Evolutionary conservation across 768 basidiomycete species (phyloP).

Genomic region (Lanmaoa pseudosensibilis): DNA sequence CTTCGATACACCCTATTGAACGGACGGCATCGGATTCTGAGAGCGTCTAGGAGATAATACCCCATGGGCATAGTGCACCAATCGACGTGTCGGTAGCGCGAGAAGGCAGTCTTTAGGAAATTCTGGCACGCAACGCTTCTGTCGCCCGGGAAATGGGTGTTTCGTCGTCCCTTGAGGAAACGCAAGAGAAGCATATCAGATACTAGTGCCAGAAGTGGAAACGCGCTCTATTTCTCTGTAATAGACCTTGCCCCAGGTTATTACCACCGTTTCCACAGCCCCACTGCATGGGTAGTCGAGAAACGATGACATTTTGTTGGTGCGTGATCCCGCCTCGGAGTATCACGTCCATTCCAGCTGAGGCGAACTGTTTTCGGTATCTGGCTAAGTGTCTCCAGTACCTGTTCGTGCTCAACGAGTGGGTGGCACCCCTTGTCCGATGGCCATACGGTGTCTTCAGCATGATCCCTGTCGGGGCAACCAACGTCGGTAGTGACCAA

Average conservation of each 20-base stretch:
- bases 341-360: not conserved
- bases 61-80: constrained; percentile 61
- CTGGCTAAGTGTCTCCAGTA: constrained; percentile 91
- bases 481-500: constrained; percentile 95
- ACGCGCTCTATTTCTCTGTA: constrained; percentile 91
- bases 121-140: constrained; percentile 62
- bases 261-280: constrained; percentile 97
- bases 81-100: constrained; percentile 76
- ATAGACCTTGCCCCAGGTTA: constrained; percentile 98
- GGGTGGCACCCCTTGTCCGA: constrained; percentile 89
- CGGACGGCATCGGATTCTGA: constrained; percentile 22
- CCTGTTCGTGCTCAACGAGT: constrained; percentile 98
- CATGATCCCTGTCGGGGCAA: constrained; percentile 98
- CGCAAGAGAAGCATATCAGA: constrained; percentile 41
- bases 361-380: constrained; percentile 95
- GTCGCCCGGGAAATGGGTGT: constrained; percentile 76
- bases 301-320: constrained; percentile 93
- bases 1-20: constrained; percentile 32
- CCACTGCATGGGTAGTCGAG: constrained; percentile 97
- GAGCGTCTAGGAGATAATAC: constrained; percentile 28
- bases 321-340: constrained; percentile 29
- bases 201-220: constrained; percentile 63
- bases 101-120: constrained; percentile 51
- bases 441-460: constrained; percentile 97
- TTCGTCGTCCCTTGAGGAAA: constrained; percentile 36